Conservation (phyloP, 1,139 yeast genomes). For the Wickerhamomyces sp. region DNA sequence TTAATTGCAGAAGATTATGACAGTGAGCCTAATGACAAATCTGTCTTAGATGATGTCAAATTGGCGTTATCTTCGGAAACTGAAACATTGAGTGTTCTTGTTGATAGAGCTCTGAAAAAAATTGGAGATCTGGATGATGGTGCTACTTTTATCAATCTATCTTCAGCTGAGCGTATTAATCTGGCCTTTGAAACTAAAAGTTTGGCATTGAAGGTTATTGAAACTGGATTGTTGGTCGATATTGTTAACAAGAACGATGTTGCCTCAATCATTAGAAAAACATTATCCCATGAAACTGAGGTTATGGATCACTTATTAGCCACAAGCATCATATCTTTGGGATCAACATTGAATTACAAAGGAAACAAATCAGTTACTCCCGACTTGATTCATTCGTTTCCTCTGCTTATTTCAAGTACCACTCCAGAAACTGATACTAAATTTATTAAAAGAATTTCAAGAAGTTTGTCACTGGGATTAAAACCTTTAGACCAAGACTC, state of each 20-base stretch:
- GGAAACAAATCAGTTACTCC: constrained; percentile 31
- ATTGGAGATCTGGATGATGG: constrained; percentile 38
- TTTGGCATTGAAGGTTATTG: constrained; percentile 37
- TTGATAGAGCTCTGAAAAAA: constrained; percentile 28
- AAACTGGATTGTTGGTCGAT: constrained; percentile 32
- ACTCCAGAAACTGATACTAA: constrained; percentile 36
- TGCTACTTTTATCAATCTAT: constrained; percentile 33
- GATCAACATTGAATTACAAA: constrained; percentile 47
- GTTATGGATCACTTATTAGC: constrained; percentile 33
- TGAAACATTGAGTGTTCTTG: constrained; percentile 25
- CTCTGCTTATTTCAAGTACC: constrained; percentile 31
- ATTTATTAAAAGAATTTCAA: constrained; percentile 32
- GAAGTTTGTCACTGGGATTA: constrained; percentile 39
- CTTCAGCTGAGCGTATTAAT: constrained; percentile 37
- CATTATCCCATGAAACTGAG: constrained; percentile 21
- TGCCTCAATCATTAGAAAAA: constrained; percentile 11
- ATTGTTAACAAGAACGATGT: constrained; percentile 14
- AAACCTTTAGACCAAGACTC: constrained; percentile 60
- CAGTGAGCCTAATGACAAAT: constrained; percentile 13
- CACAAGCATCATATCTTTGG: constrained; percentile 47
- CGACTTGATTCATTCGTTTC: constrained; percentile 26
- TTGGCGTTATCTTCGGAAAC: constrained; percentile 9
- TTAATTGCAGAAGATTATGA: constrained; percentile 16
- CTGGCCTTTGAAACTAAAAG: constrained; percentile 40
- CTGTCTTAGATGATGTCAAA: constrained; percentile 11